These are phyloP conservation scores for Mrakia blollopis DNA, from an alignment of 768 basidiomycete genomes.

Conservation along the genomic window DNA sequence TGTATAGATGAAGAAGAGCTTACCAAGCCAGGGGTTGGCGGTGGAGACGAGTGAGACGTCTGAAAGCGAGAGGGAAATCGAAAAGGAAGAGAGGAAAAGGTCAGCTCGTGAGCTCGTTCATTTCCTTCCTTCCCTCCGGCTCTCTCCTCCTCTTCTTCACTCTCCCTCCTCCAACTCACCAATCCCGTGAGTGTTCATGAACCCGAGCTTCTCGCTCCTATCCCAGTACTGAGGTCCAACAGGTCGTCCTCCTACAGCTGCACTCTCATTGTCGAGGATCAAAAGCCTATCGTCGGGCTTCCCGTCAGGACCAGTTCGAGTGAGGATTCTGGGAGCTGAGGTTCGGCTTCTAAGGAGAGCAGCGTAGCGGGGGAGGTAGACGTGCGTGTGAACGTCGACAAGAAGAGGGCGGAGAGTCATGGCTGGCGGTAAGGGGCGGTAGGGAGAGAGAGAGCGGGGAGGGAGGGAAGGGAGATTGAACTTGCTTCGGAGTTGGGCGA, in stretches of 20 bases:
- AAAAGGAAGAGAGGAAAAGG: background rate
- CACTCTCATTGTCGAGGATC: constrained; percentile 62
- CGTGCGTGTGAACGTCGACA: constrained; percentile 80
- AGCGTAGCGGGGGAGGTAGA: constrained; percentile 67
- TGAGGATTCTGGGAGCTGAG: constrained; percentile 63
- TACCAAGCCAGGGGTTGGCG: constrained; percentile 83
- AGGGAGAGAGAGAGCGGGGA: background rate
- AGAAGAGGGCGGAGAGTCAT: constrained; percentile 45
- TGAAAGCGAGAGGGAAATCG: background rate
- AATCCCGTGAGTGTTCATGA: constrained; percentile 79
- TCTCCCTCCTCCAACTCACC: constrained; percentile 53
- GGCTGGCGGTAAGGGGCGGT: background rate
- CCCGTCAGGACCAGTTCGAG: constrained; percentile 49
- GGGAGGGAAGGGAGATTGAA: background rate
- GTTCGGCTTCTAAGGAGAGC: constrained; percentile 61
- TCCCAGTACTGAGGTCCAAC: constrained; percentile 79
- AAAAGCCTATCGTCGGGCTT: constrained; percentile 62
- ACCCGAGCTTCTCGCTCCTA: constrained; percentile 65
- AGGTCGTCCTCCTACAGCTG: constrained; percentile 52
- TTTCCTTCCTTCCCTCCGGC: background rate
- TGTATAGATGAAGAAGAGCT: background rate
- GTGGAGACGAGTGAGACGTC: constrained; percentile 34
- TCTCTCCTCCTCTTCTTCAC: background rate
- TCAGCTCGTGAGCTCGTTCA: background rate
- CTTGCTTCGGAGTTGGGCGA: background rate